Evolutionary conservation across 192 early-diverging fungal genomes (phyloP), one percentile per base, ranked within the genome.

Genomic region (Entrophospora sp.): DNA sequence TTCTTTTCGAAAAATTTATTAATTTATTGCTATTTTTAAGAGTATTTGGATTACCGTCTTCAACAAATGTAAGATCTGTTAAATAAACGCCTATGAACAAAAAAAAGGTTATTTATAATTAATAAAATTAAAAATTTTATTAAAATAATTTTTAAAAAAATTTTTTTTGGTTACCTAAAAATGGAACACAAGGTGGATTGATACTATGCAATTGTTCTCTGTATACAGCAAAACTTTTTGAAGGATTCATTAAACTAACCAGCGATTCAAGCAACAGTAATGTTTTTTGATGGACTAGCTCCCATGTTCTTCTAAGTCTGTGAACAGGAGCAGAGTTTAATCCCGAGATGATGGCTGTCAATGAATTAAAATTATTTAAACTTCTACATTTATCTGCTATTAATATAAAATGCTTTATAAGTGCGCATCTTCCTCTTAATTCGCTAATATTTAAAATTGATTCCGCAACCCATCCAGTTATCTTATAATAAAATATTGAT

Each of bases 351-450:
- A 97, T 89, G 4, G 94, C 86, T 78, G 91, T 92, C 32, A 95
- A 82, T 9, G 92, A 90, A 72, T 92, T 94, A 67, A 92, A 99
- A 81, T 98, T 99, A 76, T 98, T 95, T 16, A 97, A 72, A 10
- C 38, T 53, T 44, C 66, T 61, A 72, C 77, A 67, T 72, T 77
- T 78, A 62, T 91, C 88, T 35, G 88, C 88, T 69, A 97, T 82
- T 18, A 80, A 75, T 36, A 97, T 88, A 72, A 91, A 91, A 74
- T 89, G 86, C 73, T 94, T 94, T 42, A 97, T 82, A 24, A 89
- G 67, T 0, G 67, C 68, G 3, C 82, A 82, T 43, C 95, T 85
- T 56, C 86, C 88, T 75, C 90, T 91, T 51, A 88, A 63, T 38
- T 97, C 95, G 22, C 75, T 69, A 72, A 95, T 91, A 24, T 77